phyloP scores from a whole-genome alignment of 352 stramenopile species.

The Phytopythium delawarense region DNA sequence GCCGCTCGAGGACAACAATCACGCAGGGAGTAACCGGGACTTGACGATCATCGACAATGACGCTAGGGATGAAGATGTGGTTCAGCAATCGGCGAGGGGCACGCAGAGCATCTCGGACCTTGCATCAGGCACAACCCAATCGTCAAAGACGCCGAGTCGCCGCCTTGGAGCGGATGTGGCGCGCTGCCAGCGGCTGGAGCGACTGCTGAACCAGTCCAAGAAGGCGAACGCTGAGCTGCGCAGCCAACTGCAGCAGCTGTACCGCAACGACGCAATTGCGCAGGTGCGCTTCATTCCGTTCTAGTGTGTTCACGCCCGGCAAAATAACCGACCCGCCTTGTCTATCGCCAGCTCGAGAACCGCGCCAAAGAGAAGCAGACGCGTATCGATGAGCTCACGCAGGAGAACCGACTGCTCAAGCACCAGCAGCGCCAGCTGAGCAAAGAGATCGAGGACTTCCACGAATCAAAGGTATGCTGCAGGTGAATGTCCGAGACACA shows the following conservation, averaged over 20 bases:
- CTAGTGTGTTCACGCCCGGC: neutral
- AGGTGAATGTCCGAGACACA: neutral
- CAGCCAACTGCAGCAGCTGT: slow-evolving; percentile 43
- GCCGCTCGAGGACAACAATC: too few species aligned
- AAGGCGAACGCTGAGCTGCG: slow-evolving; percentile 44
- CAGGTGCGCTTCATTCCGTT: slow-evolving; percentile 21
- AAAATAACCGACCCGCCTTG: slow-evolving; percentile 2
- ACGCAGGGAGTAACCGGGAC: neutral
- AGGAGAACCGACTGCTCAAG: slow-evolving; percentile 55
- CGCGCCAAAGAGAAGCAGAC: slow-evolving; percentile 58
- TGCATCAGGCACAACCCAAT: neutral
- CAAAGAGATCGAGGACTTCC: slow-evolving; percentile 60
- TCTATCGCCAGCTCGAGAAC: slow-evolving; percentile 47
- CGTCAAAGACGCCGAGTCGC: neutral
- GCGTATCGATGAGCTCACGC: slow-evolving; percentile 46
- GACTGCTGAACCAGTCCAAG: slow-evolving; percentile 38
- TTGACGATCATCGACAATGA: neutral
- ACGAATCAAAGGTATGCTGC: slow-evolving; percentile 39
- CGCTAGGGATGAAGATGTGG: neutral
- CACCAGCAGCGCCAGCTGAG: slow-evolving; percentile 47
- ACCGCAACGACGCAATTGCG: slow-evolving; percentile 39
- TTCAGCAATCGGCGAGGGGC: neutral
- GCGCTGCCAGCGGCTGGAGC: slow-evolving; percentile 15
- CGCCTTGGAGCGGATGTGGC: neutral
- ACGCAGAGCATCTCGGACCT: neutral